Evolutionary conservation across 2,329 filamentous ascomycete genomes (phyloP), one percentile per base, ranked within the genome.

Genomic region (Alternaria sp.): DNA sequence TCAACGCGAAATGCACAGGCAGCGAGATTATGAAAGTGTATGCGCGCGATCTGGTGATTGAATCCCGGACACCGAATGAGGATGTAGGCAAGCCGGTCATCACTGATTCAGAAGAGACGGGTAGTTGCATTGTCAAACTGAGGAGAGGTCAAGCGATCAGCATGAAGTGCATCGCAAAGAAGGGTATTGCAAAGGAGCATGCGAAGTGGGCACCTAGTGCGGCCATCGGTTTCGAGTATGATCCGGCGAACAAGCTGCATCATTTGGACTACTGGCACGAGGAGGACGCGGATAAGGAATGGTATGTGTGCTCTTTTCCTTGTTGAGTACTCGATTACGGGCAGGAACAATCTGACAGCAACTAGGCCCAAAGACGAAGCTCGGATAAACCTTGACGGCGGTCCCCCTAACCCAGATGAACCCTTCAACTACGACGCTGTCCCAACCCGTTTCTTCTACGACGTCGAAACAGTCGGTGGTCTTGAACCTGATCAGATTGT

Each of bases 141-240:
- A 87, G 94, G 60, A 91, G 90, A 74, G 93, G 91, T 3, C 95
- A 99, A 81, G 93, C 97, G 80, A 83, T 99, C 62, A 90, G 93
- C 78, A 87, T 99, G 75, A 92, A 88, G 63, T 98, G 94, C 77
- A 91, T 97, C 67, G 95, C 94, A 52, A 97, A 97, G 85, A 98
- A 98, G 85, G 95, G 95, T 1, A 98, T 98, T 67, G 94, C 94
- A 38, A 99, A 99, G 84, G 95, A 99, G 79, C 95, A 99, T 80
- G 92, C 95, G 10, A 99, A 99, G 81, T 99, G 95, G 95, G 92
- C 93, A 73, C 94, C 95, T 2, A 94, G 92, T 36, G 87, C 93
- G 41, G 95, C 95, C 4, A 90, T 99, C 41, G 94, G 93, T 25
- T 99, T 99, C 77, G 95, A 99, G 80, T 99, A 99, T 80, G 95